These are phyloP conservation scores for Rhizopogon vulgaris DNA, from an alignment of 768 basidiomycete genomes.

Conservation along the genomic window DNA sequence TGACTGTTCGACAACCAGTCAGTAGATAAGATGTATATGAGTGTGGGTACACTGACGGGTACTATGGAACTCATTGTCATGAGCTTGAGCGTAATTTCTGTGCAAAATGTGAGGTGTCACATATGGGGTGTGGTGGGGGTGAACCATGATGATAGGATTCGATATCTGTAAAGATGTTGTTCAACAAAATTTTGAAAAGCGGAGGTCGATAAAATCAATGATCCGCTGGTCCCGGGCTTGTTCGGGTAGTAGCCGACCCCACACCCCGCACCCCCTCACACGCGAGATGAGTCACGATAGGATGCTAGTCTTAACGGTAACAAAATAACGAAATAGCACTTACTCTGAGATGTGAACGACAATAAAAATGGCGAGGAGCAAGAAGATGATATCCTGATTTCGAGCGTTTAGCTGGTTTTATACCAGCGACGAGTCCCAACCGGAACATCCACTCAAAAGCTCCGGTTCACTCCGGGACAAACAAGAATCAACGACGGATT, in stretches of 20 bases:
- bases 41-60: constrained; percentile 41
- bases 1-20: constrained; percentile 44
- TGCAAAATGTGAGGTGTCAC: constrained; percentile 88
- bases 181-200: constrained; percentile 7
- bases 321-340: constrained; percentile 5
- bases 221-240: neutral
- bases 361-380: neutral
- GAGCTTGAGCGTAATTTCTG: constrained; percentile 74
- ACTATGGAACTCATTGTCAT: constrained; percentile 56
- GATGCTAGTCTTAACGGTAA: neutral
- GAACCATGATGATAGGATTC: constrained; percentile 45
- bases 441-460: constrained; percentile 12
- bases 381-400: constrained; percentile 1
- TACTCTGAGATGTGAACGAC: constrained; percentile 11
- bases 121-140: constrained; percentile 72
- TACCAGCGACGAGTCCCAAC: constrained; percentile 18
- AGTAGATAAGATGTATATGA: constrained; percentile 4
- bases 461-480: constrained; percentile 2
- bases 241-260: too few species aligned
- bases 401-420: constrained; percentile 14
- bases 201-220: constrained; percentile 17
- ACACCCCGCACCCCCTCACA: neutral
- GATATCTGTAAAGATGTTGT: neutral
- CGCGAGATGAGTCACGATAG: neutral
- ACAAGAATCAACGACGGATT: neutral